Evolutionary conservation across 495 filamentous ascomycete genomes (phyloP).

Genomic region (Astrothelium subdiscretum): DNA sequence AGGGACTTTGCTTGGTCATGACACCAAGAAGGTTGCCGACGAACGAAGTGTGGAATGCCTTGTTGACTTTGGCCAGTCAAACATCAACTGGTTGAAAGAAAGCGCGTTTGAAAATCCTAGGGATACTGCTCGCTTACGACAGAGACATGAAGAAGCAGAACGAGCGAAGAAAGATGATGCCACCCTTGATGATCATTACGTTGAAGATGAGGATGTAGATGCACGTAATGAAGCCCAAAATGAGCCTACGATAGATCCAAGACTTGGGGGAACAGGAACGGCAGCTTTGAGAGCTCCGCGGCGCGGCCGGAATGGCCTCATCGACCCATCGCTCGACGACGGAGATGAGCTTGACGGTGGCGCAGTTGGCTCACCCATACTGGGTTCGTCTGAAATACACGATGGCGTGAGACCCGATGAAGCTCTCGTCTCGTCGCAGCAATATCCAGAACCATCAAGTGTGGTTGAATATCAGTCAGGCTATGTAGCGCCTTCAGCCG

Average conservation of each 20-base stretch:
- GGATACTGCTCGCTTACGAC: slow-evolving; percentile 36
- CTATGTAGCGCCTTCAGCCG: slow-evolving; percentile 23
- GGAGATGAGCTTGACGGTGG: slow-evolving; percentile 13
- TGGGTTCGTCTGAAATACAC: slow-evolving; percentile 7
- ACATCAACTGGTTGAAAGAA: slow-evolving; percentile 63
- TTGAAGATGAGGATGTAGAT: slow-evolving; percentile 24
- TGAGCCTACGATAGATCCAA: slow-evolving; percentile 41
- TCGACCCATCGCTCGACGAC: slow-evolving; percentile 10
- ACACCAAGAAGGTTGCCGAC: slow-evolving; percentile 80
- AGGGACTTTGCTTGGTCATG: slow-evolving; percentile 74
- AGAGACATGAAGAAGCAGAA: slow-evolving; percentile 40
- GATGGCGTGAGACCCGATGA: slow-evolving; percentile 8
- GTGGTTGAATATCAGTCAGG: background rate
- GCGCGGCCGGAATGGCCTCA: slow-evolving; percentile 4
- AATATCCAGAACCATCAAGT: background rate
- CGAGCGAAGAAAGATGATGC: slow-evolving; percentile 33
- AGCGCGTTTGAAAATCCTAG: slow-evolving; percentile 33
- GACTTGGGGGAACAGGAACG: slow-evolving; percentile 20
- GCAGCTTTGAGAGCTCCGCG: background rate
- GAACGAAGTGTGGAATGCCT: slow-evolving; percentile 75
- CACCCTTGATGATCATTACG: slow-evolving; percentile 29
- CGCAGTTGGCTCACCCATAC: slow-evolving; percentile 2
- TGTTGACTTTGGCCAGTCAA: slow-evolving; percentile 75
- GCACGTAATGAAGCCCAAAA: slow-evolving; percentile 15
- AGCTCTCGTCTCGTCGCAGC: background rate